phyloP scores from a whole-genome alignment of 2,329 filamentous ascomycete genomes.

The Helicocarpus griseus region DNA sequence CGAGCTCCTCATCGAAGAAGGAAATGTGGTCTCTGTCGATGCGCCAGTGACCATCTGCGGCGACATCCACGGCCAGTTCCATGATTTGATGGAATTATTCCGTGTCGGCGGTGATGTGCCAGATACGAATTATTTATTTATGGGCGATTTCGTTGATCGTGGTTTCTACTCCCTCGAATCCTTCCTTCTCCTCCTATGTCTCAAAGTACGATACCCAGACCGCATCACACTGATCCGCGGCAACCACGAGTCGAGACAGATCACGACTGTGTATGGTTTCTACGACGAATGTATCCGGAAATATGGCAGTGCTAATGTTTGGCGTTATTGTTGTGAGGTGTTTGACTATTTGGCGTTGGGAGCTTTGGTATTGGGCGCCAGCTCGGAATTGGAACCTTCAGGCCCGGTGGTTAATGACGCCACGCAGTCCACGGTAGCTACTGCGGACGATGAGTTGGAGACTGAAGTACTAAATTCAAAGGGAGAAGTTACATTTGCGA shows the following conservation, averaged over 20 bases:
- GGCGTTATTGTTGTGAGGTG: conserved; percentile 99
- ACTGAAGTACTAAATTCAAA: conserved; percentile 86
- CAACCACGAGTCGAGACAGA: conserved; percentile 94
- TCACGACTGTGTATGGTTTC: conserved; percentile 97
- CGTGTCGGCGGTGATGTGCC: conserved; percentile 95
- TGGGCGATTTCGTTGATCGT: conserved; percentile 96
- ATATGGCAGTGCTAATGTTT: conserved; percentile 96
- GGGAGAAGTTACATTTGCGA: conserved; percentile 61
- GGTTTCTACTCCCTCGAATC: conserved; percentile 98
- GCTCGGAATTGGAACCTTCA: conserved; percentile 54
- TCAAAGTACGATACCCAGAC: conserved; percentile 93
- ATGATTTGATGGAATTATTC: conserved; percentile 98
- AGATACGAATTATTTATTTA: conserved; percentile 95
- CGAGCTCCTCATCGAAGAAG: conserved; percentile 98
- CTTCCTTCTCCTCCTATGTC: conserved; percentile 90
- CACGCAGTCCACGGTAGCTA: conserved; percentile 41
- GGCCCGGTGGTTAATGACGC: conserved; percentile 36
- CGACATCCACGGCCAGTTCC: conserved; percentile 98
- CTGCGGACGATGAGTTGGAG: conserved; percentile 64
- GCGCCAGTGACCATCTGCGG: conserved; percentile 97
- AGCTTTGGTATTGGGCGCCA: conserved; percentile 95
- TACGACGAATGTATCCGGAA: conserved; percentile 97
- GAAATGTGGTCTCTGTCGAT: conserved; percentile 95
- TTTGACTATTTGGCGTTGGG: conserved; percentile 96
- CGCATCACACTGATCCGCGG: conserved; percentile 93